Evolutionary conservation across 2,329 filamentous ascomycete genomes (phyloP).

Genomic region (Paecilomyces niveus): DNA sequence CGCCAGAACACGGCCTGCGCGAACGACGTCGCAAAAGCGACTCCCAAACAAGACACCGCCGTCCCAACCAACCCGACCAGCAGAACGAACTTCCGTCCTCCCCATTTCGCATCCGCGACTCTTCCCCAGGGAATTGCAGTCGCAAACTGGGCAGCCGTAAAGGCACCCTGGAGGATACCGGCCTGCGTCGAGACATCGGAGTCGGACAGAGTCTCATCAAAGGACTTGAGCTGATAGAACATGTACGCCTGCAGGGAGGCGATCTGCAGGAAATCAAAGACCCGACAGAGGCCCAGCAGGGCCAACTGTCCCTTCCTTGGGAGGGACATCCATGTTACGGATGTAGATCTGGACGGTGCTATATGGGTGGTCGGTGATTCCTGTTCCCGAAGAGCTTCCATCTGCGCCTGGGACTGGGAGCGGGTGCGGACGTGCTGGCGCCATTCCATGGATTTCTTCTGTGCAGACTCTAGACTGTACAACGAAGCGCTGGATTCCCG

Average conservation of each 20-base stretch:
- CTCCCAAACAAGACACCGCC: constrained; percentile 56
- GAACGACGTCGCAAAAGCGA: constrained; percentile 62
- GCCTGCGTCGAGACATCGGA: constrained; percentile 65
- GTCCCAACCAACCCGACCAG: constrained; percentile 69
- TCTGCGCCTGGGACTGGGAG: constrained; percentile 2
- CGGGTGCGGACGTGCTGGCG: constrained; percentile 3
- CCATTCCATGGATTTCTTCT: constrained; percentile 25
- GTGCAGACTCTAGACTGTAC: constrained; percentile 20
- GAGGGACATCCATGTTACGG: constrained; percentile 35
- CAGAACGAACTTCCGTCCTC: constrained; percentile 69
- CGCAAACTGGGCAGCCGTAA: constrained; percentile 71
- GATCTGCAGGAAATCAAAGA: constrained; percentile 35
- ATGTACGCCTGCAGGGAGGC: constrained; percentile 56
- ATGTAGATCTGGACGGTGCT: constrained; percentile 11
- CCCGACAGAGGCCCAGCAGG: constrained; percentile 30
- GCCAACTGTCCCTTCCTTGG: constrained; percentile 31
- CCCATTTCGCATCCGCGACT: constrained; percentile 54
- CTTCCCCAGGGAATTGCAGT: constrained; percentile 78
- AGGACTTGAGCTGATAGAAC: constrained; percentile 78
- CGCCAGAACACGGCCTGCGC: constrained; percentile 59
- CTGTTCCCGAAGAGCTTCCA: constrained; percentile 9
- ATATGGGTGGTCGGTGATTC: constrained; percentile 10
- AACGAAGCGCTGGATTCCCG: constrained; percentile 27
- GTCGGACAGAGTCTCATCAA: constrained; percentile 50
- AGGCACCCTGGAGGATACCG: constrained; percentile 67